phyloP scores from a whole-genome alignment of 2,329 filamentous ascomycete species.

The Pseudocercospora pini-densiflorae region DNA sequence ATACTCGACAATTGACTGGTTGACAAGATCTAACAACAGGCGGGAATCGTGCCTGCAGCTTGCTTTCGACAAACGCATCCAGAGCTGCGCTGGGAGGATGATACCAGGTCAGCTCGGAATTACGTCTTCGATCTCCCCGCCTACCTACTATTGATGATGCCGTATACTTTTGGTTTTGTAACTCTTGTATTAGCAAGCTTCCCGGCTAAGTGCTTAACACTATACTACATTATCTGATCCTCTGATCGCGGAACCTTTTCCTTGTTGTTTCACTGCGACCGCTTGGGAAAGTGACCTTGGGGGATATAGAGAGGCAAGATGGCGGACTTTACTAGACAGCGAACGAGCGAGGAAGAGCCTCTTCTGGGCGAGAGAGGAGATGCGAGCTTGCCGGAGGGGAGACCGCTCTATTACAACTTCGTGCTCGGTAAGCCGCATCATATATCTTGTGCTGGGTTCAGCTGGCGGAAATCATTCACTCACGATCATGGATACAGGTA shows the following conservation, averaged over 20 bases:
- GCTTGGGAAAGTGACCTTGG: not conserved
- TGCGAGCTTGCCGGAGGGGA: conserved; percentile 69
- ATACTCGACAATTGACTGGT: not conserved
- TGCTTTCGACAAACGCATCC: not conserved
- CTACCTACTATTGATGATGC: conserved; percentile 2
- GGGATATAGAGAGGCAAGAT: conserved; percentile 1
- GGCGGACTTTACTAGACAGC: conserved; percentile 1
- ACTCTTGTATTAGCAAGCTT: not conserved
- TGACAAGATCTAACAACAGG: no score
- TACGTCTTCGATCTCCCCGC: not conserved
- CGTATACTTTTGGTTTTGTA: conserved; percentile 1
- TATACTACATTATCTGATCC: not conserved
- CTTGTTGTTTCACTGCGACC: not conserved
- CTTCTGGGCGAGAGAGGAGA: conserved; percentile 74
- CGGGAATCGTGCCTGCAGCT: not conserved
- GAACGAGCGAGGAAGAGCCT: conserved; percentile 66
- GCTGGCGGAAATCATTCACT: not conserved
- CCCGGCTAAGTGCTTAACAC: not conserved
- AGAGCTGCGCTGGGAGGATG: no score
- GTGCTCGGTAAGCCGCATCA: conserved; percentile 66
- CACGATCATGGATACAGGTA: conserved; percentile 61
- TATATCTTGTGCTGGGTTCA: not conserved
- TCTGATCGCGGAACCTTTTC: not conserved
- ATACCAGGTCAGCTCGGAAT: not conserved
- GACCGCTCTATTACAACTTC: conserved; percentile 71